Evolutionary conservation across 768 basidiomycete species (phyloP).

Genomic region (Cubamyces sp.): DNA sequence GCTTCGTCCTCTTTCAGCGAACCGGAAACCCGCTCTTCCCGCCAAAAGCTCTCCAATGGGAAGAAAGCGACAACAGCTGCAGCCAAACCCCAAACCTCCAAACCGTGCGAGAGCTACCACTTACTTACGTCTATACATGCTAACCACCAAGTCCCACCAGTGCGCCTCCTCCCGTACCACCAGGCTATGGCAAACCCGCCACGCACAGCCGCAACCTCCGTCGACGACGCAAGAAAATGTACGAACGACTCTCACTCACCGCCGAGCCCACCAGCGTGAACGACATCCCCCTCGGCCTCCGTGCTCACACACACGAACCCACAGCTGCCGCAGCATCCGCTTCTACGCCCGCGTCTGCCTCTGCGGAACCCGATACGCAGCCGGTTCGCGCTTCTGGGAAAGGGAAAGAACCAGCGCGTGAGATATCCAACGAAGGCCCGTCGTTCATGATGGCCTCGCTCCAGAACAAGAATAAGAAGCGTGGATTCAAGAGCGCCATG

Average conservation of each 20-base stretch:
- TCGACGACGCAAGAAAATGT: slow-evolving; percentile 49
- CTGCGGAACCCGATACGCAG: not conserved
- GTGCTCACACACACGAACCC: slow-evolving; percentile 8
- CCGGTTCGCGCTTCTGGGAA: not conserved
- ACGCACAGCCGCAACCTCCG: slow-evolving; percentile 65
- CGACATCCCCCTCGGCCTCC: slow-evolving; percentile 45
- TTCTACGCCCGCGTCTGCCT: not conserved
- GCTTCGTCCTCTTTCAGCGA: slow-evolving; percentile 7
- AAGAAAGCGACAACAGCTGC: not conserved
- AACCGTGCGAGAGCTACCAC: slow-evolving; percentile 13
- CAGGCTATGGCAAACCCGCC: slow-evolving; percentile 60
- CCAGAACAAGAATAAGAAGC: slow-evolving; percentile 77
- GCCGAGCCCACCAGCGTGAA: slow-evolving; percentile 45
- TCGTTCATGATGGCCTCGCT: slow-evolving; percentile 53
- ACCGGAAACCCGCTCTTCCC: not conserved
- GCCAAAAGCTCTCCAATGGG: not conserved
- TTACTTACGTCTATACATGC: slow-evolving; percentile 25
- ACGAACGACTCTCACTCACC: slow-evolving; percentile 32
- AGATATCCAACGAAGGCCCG: slow-evolving; percentile 28
- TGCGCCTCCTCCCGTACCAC: slow-evolving; percentile 46
- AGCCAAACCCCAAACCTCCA: not conserved
- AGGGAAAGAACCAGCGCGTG: not conserved
- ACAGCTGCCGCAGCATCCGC: not conserved
- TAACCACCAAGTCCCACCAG: slow-evolving; percentile 26
- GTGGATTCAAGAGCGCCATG: slow-evolving; percentile 62